Evolutionary conservation across 768 basidiomycete genomes (phyloP), one percentile per base, ranked within the genome.

Genomic region (Leccinum incarnatum): DNA sequence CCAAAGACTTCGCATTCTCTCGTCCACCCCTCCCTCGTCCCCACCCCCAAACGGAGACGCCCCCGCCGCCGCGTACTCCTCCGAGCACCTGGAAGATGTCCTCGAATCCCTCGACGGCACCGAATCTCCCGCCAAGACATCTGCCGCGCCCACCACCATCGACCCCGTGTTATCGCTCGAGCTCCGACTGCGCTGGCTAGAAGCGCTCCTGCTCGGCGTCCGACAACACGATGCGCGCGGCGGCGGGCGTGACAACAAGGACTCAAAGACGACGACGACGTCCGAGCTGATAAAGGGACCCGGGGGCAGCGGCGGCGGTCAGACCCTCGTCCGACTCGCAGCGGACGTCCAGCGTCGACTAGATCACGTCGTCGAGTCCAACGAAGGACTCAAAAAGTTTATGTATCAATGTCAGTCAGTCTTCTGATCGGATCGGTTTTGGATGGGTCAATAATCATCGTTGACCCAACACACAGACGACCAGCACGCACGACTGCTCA

Each of bases 131-230:
- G 36, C 66, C 53, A 65, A 65, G 40, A 59, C 53, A 1, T 32
- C 55, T 5, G 3, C 32, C 11, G 15, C 51, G 25, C 60, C 64
- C 17, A 51, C 64, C 59, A 27, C 68, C 23, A 85, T 93, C 48
- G 83, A 88, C 34, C 87, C 92, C 5, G 72, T 72, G 0, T 76
- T 90, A 14, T 87, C 92, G 3, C 75, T 94, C 11, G 87, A 93
- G 64, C 76, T 94, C 21, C 82, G 92, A 1, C 69, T 93, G 36
- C 78, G 88, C 56, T 91, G 89, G 89, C 76, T 94, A 2, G 92
- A 93, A 69, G 89, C 89, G 17, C 76, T 94, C 53, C 74, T 93
- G 3, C 71, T 85, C 42, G 92, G 91, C 42, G 79, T 86, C 21
- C 81, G 80, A 52, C 80, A 79, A 50, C 78, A 82, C 45, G 55